Evolutionary conservation across 2,329 filamentous ascomycete genomes (phyloP).

Genomic region (Talaromyces sp.): DNA sequence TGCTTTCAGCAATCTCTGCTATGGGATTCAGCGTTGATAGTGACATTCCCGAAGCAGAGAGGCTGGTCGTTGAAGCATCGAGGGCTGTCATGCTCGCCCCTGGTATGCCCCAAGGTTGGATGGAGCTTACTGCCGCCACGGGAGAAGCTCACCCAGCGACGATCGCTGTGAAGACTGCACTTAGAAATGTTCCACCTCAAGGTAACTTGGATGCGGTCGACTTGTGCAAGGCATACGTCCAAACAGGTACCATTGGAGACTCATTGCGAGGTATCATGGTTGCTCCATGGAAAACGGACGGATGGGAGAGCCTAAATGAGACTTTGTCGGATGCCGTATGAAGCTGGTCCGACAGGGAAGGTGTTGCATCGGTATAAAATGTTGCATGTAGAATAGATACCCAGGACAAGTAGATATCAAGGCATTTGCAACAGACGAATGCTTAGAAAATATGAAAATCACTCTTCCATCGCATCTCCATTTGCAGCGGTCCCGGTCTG

Average conservation of each 20-base stretch:
- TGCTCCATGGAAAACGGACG: constrained; percentile 69
- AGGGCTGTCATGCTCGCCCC: constrained; percentile 78
- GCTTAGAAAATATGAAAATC: neutral
- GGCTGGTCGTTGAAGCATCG: constrained; percentile 63
- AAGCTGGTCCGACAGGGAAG: neutral
- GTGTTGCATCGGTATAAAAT: neutral
- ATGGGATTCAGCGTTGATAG: constrained; percentile 49
- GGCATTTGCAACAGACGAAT: neutral
- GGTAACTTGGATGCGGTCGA: constrained; percentile 66
- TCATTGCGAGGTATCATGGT: constrained; percentile 73
- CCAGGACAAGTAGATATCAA: neutral
- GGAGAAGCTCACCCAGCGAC: constrained; percentile 58
- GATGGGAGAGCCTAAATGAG: constrained; percentile 55
- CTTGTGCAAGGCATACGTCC: constrained; percentile 68
- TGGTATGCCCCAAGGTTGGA: constrained; percentile 75
- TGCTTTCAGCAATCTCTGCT: constrained; percentile 70
- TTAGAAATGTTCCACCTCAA: constrained; percentile 67
- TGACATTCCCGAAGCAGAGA: constrained; percentile 42
- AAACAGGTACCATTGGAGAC: constrained; percentile 67
- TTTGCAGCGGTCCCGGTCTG: constrained; percentile 20
- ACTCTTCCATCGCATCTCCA: constrained; percentile 32
- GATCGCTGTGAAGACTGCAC: constrained; percentile 78
- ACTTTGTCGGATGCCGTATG: constrained; percentile 27
- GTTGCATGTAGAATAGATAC: constrained; percentile 15
- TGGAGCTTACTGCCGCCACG: constrained; percentile 61